Conservation (phyloP, 208 protist species). For the Leishmania aethiopica region DNA sequence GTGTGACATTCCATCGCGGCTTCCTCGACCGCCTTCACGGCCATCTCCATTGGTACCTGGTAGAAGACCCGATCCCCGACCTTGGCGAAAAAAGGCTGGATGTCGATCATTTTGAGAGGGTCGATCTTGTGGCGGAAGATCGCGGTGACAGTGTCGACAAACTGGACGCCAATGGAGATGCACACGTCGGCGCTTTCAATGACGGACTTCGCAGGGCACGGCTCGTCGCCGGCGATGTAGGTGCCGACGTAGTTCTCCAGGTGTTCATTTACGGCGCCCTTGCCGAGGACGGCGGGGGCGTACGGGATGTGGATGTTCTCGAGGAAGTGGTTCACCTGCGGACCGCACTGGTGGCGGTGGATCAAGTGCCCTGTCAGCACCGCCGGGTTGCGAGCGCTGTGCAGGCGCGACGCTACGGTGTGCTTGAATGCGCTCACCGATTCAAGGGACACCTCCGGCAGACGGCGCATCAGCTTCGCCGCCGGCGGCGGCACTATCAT, state of each 20-base stretch:
- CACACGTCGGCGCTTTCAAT: constrained; percentile 51
- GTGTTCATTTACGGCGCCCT: constrained; percentile 49
- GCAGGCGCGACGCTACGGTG: constrained; percentile 22
- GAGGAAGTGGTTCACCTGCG: constrained; percentile 40
- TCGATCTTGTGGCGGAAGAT: constrained; percentile 52
- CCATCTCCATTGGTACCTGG: constrained; percentile 51
- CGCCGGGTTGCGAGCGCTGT: constrained; percentile 28
- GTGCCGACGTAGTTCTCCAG: constrained; percentile 54
- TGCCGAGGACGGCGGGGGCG: constrained; percentile 39
- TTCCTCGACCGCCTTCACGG: constrained; percentile 40
- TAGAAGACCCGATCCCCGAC: constrained; percentile 45
- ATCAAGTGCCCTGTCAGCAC: constrained; percentile 49
- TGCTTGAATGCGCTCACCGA: constrained; percentile 37
- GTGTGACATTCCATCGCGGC: constrained; percentile 32
- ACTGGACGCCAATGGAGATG: constrained; percentile 45
- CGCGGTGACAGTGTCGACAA: constrained; percentile 45
- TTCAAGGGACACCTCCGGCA: constrained; percentile 26
- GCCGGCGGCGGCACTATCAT: constrained; percentile 39
- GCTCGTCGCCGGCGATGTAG: constrained; percentile 36
- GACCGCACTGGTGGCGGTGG: constrained; percentile 33
- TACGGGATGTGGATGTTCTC: constrained; percentile 51
- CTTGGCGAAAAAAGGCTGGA: constrained; percentile 48
- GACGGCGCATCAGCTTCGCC: constrained; percentile 32
- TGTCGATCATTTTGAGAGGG: constrained; percentile 39
- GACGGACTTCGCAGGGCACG: constrained; percentile 31